A percentile compares a stretch with the other conserved stretches of the same genome.
phyloP scores from a whole-genome alignment of 1,139 yeast species.

The Magnusiomyces paraingens region DNA sequence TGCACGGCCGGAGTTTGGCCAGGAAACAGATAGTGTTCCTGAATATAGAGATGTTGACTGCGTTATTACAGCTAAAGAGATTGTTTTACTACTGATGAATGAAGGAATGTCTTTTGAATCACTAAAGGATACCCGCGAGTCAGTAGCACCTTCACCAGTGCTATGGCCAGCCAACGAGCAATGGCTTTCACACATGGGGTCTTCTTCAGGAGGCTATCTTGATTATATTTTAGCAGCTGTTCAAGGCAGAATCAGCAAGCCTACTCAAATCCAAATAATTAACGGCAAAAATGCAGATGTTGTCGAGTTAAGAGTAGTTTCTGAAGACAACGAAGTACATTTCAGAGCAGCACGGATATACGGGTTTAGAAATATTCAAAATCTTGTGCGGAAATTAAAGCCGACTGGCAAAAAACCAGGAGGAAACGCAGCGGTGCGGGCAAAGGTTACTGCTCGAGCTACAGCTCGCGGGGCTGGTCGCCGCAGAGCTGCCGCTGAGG shows the following conservation, averaged over 20 bases:
- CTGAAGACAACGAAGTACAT: conserved; percentile 35
- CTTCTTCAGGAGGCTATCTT: conserved; percentile 76
- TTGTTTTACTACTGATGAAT: conserved; percentile 63
- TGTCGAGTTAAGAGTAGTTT: conserved; percentile 55
- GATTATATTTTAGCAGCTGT: conserved; percentile 30
- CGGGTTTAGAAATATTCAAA: conserved; percentile 92
- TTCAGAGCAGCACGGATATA: conserved; percentile 75
- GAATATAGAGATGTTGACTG: conserved; percentile 70
- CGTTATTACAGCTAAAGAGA: conserved; percentile 86
- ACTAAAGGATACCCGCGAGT: conserved; percentile 6
- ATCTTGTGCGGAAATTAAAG: conserved; percentile 76
- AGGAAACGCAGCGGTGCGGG: conserved; percentile 22
- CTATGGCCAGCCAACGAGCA: conserved; percentile 63
- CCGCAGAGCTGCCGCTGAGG: conserved; percentile 7
- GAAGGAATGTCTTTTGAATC: conserved; percentile 27
- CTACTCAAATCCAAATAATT: conserved; percentile 25
- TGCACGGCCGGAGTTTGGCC: conserved; percentile 63
- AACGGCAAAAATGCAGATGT: conserved; percentile 75
- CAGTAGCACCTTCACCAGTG: conserved; percentile 29
- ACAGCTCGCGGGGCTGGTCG: conserved; percentile 4
- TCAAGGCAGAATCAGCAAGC: conserved; percentile 20
- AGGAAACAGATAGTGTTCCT: conserved; percentile 27
- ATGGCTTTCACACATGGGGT: conserved; percentile 73
- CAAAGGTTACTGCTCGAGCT: conserved; percentile 9
- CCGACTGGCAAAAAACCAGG: conserved; percentile 36